Base-by-base conservation (phyloP, 2,329 filamentous ascomycete genomes). In the Trichoderma koningiopsis region DNA sequence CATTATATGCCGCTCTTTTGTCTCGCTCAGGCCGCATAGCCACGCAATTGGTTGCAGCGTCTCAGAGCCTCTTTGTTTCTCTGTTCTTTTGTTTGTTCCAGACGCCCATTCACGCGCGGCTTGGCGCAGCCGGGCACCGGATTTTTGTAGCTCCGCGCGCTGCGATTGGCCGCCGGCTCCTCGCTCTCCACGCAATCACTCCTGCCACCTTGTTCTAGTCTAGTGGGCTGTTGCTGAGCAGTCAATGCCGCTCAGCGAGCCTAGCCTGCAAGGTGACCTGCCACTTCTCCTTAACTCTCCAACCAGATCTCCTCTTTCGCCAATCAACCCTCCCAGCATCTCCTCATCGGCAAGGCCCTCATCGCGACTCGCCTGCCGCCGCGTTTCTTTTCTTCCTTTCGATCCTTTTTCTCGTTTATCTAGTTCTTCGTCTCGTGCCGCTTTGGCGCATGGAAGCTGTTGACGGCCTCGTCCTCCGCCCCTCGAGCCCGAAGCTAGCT, bases 401-500 rank as follows among this genome's bases (percentile, higher is more conserved):
- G 61, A 67, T 71, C 55, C 49, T 49, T 71, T 68, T 69, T 70
- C 62, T 64, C 67, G 69, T 60, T 64, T 64, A 65, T 69, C 58
- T 71, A 71, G 40, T 70, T 63, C 58, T 67, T 43, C 72, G 65
- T 60, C 63, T 67, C 65, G 71, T 78, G 75, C 77, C 73, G 76
- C 75, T 71, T 43, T 73, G 76, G 79, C 78, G 78, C 78, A 79
- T 80, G 78, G 79, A 78, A 81, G 78, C 79, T 79, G 76, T 74
- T 71, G 73, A 72, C 73, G 65, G 68, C 31, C 74, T 74, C 72
- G 71, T 70, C 68, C 70, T 72, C 70, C 72, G 74, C 74, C 72
- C 70, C 69, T 68, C 69, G 69, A 72, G 74, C 70, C 70, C 71
- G 35, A 55, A 55, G 53, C 68, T 57, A 64, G 55, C 56, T 69